Evolutionary conservation across 495 filamentous ascomycete species (phyloP).

Genomic region (Penicillium pulvis): DNA sequence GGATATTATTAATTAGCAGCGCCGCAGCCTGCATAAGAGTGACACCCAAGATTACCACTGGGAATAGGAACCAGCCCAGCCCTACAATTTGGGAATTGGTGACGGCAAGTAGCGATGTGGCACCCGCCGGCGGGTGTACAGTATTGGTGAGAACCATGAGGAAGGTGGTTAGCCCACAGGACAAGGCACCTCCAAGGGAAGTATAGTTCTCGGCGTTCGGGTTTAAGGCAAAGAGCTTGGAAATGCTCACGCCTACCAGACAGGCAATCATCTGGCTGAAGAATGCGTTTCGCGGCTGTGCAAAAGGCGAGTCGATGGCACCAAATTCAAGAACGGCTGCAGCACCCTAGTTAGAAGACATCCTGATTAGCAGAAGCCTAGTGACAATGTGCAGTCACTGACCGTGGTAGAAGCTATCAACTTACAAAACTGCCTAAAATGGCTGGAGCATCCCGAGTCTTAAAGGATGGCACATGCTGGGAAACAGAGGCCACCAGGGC

Average conservation of each 20-base stretch:
- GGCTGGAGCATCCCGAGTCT: conserved; percentile 37
- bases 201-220: conserved; percentile 45
- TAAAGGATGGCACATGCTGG: conserved; percentile 40
- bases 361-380: not conserved
- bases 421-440: conserved; percentile 49
- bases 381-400: not conserved
- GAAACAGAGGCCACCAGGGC: conserved; percentile 44
- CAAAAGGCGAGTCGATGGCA: conserved; percentile 76
- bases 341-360: conserved; percentile 56
- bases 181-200: conserved; percentile 69
- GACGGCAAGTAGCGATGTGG: conserved; percentile 79
- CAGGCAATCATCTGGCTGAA: conserved; percentile 71
- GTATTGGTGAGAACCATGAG: conserved; percentile 79
- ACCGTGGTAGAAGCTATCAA: conserved; percentile 8
- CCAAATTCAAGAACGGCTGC: conserved; percentile 76
- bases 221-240: conserved; percentile 71
- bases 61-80: conserved; percentile 75
- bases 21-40: conserved; percentile 66
- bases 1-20: conserved; percentile 73
- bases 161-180: conserved; percentile 67
- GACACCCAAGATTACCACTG: conserved; percentile 66
- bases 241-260: conserved; percentile 63
- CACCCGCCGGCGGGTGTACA: conserved; percentile 85
- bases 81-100: conserved; percentile 51
- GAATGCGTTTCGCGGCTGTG: conserved; percentile 79